Evolutionary conservation across 2,329 filamentous ascomycete genomes (phyloP), one percentile per base, ranked within the genome.

Genomic region (Penicillium sp.): DNA sequence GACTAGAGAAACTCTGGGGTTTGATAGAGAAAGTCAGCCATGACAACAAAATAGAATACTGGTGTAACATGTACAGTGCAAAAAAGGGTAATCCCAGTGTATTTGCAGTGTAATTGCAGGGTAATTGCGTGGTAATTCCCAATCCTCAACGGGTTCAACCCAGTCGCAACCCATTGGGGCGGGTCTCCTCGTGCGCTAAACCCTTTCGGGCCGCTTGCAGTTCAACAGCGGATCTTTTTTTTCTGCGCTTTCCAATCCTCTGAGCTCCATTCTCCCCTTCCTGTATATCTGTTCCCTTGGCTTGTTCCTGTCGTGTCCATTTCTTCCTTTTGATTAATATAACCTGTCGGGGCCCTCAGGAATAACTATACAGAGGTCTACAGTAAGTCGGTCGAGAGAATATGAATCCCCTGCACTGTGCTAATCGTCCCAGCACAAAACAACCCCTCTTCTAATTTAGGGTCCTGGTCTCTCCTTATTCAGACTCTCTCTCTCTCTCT

Each of bases 121-220:
- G 18, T 18, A 18, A 18, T 18, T 18, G 18, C 18, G 18, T 18
- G 18, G 32, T 34, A 34, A 34, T 34, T 34, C 32, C 14, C 41
- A 18, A 52, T 45, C 50, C 42, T 38, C 44, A 52, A 55, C 51
- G 51, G 51, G 56, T 54, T 50, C 54, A 53, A 55, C 53, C 48
- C 51, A 52, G 54, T 58, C 54, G 45, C 29, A 50, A 53, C 48
- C 48, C 50, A 59, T 61, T 63, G 65, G 65, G 66, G 63, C 59
- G 59, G 65, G 58, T 53, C 57, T 21, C 3, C 5, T 29, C 10
- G 10, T 10, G 38, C 66, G 63, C 72, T 71, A 74, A 65, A 57
- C 72, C 70, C 13, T 18, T 67, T 74, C 58, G 45, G 66, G 68
- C 51, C 61, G 56, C 39, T 56, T 65, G 59, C 60, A 57, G 63